Base-by-base conservation (phyloP, 148 eudicot genomes). In the Nepenthes mirabilis region DNA sequence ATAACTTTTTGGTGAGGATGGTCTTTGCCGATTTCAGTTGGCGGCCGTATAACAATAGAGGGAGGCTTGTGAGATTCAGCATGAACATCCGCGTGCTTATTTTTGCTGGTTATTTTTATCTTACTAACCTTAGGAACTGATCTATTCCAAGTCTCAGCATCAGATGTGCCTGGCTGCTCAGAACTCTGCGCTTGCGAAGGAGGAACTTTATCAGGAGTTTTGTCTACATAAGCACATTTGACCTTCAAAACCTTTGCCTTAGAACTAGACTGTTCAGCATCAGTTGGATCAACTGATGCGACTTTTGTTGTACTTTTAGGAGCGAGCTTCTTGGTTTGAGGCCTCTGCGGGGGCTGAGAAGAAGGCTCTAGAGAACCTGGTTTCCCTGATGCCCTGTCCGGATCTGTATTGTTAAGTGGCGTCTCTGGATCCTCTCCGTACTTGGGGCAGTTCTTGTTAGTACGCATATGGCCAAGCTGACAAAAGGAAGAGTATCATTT, bases 391-490 rank as follows among this genome's bases (percentile, higher is more conserved):
- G 81, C 71, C 74, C 71, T 83, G 2, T 89, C 99, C 5, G 47
- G 77, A 69, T 82, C 91, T 37, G 60, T 61, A 51, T 66, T 82
- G 67, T 81, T 88, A 35, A 64, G 64, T 63, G 75, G 87, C 58
- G 80, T 56, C 33, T 83, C 95, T 34, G 77, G 47, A 63, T 93
- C 96, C 67, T 88, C 94, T 36, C 96, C 68, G 64, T 82, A 93
- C 67, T 72, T 93, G 67, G 99, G 91, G 67, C 99, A 93, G 68
- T 93, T 72, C 69, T 88, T 93, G 73, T 93, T 93, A 45, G 99
- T 93, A 67, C 91, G 75, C 96, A 93, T 93, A 68, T 93, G 99
- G 63, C 99, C 99, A 65, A 80, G 87, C 99, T 93, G 78, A 66
- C 34, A 64, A 52, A 56, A 40, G 37, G 36, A 53, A 57, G 58